Base-by-base conservation (phyloP, 164 flowering plant genomes). In the Aristolochia californica region DNA sequence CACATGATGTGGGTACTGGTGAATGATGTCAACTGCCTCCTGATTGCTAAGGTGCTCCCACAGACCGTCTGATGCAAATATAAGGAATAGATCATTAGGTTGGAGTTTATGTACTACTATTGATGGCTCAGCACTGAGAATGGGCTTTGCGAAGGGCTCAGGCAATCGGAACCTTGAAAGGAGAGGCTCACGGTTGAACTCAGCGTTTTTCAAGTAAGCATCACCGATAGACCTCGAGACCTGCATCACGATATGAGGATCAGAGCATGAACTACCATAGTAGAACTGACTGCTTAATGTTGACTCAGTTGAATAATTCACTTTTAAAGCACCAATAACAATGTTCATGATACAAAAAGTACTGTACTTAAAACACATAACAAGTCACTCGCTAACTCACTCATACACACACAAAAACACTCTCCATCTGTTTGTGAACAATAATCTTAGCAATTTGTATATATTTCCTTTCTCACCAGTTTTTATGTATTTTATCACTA, bases 1-100 rank as follows among this genome's bases (percentile, higher is more conserved):
- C 75, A 86, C 98, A 61, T 82, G 78, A 44, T 85, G 85, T 23
- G 93, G 87, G 66, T 64, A 65, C 34, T 50, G 72, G 72, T 77
- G 68, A 55, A 91, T 95, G 40, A 91, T 78, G 64, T 88, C 83
- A 59, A 83, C 96, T 23, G 95, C 96, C 62, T 84, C 90, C 64
- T 91, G 88, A 70, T 86, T 91, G 81, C 81, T 82, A 22, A 91
- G 80, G 72, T 91, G 91, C 70, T 91, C 97, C 97, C 97, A 91
- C 23, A 91, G 72, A 45, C 96, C 91, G 64, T 91, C 94, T 13
- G 97, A 90, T 65, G 95, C 97, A 73, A 90, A 84, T 67, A 89
- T 87, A 18, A 89, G 81, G 69, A 87, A 87, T 59, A 68, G 82
- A 53, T 91, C 97, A 49, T 79, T 75, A 0, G 86, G 83, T 45